Conservation (phyloP, 257 asterid genomes). For the Oldenlandia corymbosa region DNA sequence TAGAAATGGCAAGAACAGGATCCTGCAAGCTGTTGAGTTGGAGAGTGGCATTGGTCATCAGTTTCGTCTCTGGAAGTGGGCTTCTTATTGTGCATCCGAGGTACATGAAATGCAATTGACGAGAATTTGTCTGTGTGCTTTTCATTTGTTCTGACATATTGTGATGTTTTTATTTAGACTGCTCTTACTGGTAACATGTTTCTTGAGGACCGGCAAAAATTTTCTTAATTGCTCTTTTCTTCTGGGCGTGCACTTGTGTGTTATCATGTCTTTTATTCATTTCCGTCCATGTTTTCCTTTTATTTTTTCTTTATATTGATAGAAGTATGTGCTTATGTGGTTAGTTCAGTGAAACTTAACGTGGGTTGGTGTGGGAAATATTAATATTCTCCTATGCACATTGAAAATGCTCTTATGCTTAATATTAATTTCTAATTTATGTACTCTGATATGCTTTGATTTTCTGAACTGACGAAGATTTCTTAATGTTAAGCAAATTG, state of each 20-base stretch:
- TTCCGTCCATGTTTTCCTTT: no score
- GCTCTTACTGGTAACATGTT: not conserved
- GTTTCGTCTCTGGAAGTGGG: constrained; percentile 98
- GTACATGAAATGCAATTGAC: constrained; percentile 29
- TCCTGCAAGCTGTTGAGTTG: constrained; percentile 82
- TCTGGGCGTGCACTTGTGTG: no score
- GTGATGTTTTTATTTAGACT: not conserved
- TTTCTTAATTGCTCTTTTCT: no score
- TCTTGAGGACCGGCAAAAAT: not conserved
- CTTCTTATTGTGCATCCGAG: constrained; percentile 96
- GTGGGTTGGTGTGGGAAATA: not conserved
- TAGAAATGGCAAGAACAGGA: constrained; percentile 77
- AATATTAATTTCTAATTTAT: not conserved
- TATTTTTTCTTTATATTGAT: no score
- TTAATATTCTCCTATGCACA: not conserved
- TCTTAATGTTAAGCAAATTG: constrained; percentile 63
- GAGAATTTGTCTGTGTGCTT: not conserved
- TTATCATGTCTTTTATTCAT: not conserved
- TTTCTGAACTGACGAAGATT: constrained; percentile 22
- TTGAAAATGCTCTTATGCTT: not conserved
- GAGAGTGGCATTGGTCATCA: constrained; percentile 95
- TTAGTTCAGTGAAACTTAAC: not conserved
- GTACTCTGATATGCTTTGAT: constrained; percentile 12
- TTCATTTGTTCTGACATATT: not conserved
- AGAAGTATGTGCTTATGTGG: not conserved